Evolutionary conservation across 148 eudicot genomes (phyloP).

Genomic region (Rhododendron ferrugineum): DNA sequence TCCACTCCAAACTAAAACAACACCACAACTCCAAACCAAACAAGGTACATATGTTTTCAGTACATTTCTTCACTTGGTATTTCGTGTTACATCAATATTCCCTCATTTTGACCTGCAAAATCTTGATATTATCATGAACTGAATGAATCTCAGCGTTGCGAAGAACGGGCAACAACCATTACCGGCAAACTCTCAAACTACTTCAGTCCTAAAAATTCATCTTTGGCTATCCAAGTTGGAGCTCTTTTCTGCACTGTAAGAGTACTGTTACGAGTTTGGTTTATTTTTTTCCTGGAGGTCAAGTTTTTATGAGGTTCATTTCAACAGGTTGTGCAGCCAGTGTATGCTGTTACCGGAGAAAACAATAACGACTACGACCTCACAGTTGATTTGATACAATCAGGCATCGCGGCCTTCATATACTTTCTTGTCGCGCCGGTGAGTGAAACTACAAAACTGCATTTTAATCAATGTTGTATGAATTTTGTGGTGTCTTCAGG

Average conservation of each 20-base stretch:
- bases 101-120: not conserved
- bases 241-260: slow-evolving; percentile 55
- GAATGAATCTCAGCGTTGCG: not conserved
- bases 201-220: slow-evolving; percentile 13
- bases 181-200: slow-evolving; percentile 14
- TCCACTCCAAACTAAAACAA: slow-evolving; percentile 26
- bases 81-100: not conserved
- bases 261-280: not conserved
- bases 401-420: slow-evolving; percentile 52
- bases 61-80: not conserved
- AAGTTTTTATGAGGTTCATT: not conserved
- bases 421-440: slow-evolving; percentile 76
- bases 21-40: slow-evolving; percentile 19
- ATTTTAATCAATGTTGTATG: not conserved
- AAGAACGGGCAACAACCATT: slow-evolving; percentile 24
- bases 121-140: not conserved
- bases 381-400: slow-evolving; percentile 35
- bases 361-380: slow-evolving; percentile 53
- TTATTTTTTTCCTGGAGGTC: not conserved
- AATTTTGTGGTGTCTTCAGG: not conserved
- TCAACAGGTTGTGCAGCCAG: slow-evolving; percentile 64
- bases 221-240: slow-evolving; percentile 44
- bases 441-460: slow-evolving; percentile 20
- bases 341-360: slow-evolving; percentile 67
- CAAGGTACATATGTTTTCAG: slow-evolving; percentile 13